Percentiles rank a stretch among this genome's conserved stretches.
Conservation (phyloP, 192 early-diverging fungal genomes). For the Coemansia sp. region DNA sequence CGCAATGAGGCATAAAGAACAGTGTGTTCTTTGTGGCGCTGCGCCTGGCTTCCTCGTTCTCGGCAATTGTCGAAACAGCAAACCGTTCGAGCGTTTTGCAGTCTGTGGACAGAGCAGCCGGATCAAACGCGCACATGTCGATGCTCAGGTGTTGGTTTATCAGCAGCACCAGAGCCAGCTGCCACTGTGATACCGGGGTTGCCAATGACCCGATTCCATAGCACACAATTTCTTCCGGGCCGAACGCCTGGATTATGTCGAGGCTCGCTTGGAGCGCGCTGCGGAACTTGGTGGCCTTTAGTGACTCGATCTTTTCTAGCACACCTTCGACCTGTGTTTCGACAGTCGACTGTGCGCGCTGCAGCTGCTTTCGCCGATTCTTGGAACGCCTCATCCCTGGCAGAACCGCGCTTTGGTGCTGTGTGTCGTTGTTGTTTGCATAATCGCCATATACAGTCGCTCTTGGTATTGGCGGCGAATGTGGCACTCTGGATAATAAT, state of each 20-base stretch:
- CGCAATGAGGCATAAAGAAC: conserved; percentile 54
- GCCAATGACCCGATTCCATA: conserved; percentile 41
- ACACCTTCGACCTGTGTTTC: conserved; percentile 8
- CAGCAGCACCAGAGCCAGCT: conserved; percentile 25
- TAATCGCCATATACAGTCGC: background rate
- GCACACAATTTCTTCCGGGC: conserved; percentile 38
- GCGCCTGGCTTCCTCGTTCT: conserved; percentile 33
- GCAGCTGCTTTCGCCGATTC: background rate
- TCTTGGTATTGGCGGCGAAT: background rate
- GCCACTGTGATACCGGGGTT: conserved; percentile 37
- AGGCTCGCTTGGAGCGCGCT: background rate
- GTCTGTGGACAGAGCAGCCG: conserved; percentile 9
- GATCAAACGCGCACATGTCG: conserved; percentile 30
- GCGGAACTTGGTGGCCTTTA: conserved; percentile 13
- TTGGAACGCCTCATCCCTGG: background rate
- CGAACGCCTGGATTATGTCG: conserved; percentile 13
- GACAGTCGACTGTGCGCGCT: background rate
- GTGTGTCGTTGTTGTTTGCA: background rate
- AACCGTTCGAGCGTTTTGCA: conserved; percentile 2
- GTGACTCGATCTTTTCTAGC: conserved; percentile 7
- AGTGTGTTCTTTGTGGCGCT: conserved; percentile 17
- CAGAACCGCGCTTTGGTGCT: background rate
- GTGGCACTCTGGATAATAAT: background rate
- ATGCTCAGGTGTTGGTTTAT: conserved; percentile 11
- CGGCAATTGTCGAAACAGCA: conserved; percentile 14